Evolutionary conservation across 2,329 filamentous ascomycete species (phyloP), one percentile per base, ranked within the genome.

Genomic region (Verticillium klebahnii): DNA sequence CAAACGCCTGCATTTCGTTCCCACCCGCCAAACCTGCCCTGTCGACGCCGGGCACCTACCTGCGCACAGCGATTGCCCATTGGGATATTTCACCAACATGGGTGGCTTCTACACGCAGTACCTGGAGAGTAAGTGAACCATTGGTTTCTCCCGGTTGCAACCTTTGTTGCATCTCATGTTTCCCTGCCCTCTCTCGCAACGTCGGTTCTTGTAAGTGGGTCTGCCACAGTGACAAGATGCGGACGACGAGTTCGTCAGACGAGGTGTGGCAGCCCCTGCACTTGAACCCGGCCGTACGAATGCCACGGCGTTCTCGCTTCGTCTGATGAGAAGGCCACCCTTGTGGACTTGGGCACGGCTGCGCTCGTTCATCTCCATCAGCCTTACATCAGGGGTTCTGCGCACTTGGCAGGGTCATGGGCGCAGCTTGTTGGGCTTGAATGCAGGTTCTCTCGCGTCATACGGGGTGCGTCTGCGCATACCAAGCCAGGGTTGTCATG

Each of bases 71-170:
- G 60, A 60, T 63, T 39, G 56, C 55, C 67, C 59, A 72, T 71
- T 71, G 69, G 67, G 67, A 63, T 63, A 56, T 62, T 68, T 66
- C 64, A 67, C 61, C 73, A 82, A 68, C 65, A 88, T 88, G 85
- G 81, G 80, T 69, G 86, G 86, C 66, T 89, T 88, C 71, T 89
- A 89, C 72, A 89, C 89, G 82, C 87, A 90, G 70, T 91, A 91
- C 74, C 80, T 90, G 67, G 86, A 89, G 73, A 90, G 88, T 90
- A 88, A 85, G 88, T 89, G 14, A 56, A 3, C 54, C 54, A 56
- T 34, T 56, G 54, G 12, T n/a, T n/a, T n/a, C 19, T 14, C n/a
- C 19, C 23, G 45, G n/a, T 19, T 23, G n/a, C 45, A 6, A 23
- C 7, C 12, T n/a, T 50, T 50, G 45, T 50, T 50, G 9, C 17